phyloP scores from a whole-genome alignment of 2,329 filamentous ascomycete genomes.

The Ophidiomyces ophidiicola region DNA sequence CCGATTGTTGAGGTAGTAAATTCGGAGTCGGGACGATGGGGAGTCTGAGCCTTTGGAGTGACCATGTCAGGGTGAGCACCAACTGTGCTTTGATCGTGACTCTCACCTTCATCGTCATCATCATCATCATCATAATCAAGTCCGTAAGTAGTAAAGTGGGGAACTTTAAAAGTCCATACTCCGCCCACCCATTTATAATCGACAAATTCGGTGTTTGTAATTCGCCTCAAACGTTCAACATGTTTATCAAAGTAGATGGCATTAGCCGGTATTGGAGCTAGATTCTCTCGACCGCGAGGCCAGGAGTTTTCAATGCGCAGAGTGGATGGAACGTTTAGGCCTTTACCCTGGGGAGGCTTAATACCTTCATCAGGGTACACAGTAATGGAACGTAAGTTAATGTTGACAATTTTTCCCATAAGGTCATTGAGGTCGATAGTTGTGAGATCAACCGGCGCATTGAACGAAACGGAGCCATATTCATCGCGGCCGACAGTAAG shows the following conservation, averaged over 20 bases:
- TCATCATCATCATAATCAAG: conserved; percentile 69
- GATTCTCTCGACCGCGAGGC: conserved; percentile 59
- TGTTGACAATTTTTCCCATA: conserved; percentile 60
- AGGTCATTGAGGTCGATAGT: conserved; percentile 69
- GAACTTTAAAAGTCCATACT: conserved; percentile 83
- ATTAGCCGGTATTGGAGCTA: conserved; percentile 43
- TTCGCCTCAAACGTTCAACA: conserved; percentile 64
- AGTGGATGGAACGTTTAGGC: conserved; percentile 78
- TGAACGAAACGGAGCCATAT: conserved; percentile 72
- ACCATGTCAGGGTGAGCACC: conserved; percentile 41
- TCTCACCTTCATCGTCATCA: conserved; percentile 40
- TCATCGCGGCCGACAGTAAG: conserved; percentile 74
- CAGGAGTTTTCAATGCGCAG: conserved; percentile 88
- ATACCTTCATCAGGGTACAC: conserved; percentile 66
- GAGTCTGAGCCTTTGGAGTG: conserved; percentile 30
- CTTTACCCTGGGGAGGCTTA: conserved; percentile 76
- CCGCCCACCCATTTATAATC: conserved; percentile 68
- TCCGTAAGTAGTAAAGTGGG: conserved; percentile 93
- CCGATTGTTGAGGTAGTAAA: conserved; percentile 28
- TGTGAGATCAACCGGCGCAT: conserved; percentile 69
- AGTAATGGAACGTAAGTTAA: conserved; percentile 67
- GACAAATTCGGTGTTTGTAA: conserved; percentile 69
- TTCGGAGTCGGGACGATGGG: conserved; percentile 27
- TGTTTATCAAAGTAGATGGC: conserved; percentile 67
- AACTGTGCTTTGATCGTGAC: conserved; percentile 40